Percentiles rank a stretch among this genome's conserved stretches.
These are phyloP conservation scores for Brettanomyces nanus DNA, from an alignment of 805 yeast genomes.

Conservation along the genomic window DNA sequence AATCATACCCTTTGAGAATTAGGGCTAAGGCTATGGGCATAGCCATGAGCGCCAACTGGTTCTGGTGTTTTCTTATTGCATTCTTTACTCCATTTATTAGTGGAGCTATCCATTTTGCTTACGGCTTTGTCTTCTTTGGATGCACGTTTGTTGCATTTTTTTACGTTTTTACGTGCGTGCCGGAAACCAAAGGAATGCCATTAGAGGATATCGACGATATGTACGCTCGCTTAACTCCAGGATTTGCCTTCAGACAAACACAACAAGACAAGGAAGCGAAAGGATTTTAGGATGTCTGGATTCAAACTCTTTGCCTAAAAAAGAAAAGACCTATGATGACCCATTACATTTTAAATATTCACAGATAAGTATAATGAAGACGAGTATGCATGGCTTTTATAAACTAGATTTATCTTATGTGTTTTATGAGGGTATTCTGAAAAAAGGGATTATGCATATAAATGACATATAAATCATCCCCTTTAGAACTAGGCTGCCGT, in stretches of 20 bases:
- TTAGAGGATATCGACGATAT: constrained; percentile 51
- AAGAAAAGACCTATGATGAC: no score
- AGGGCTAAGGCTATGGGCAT: constrained; percentile 56
- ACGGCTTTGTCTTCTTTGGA: constrained; percentile 50
- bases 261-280: no score
- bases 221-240: constrained; percentile 30
- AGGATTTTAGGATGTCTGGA: no score
- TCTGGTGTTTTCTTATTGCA: constrained; percentile 46
- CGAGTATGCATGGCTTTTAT: no score
- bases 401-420: no score
- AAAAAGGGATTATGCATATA: no score
- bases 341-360: no score
- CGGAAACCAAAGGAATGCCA: constrained; percentile 48
- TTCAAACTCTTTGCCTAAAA: no score
- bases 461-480: no score
- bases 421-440: no score
- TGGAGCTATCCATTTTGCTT: constrained; percentile 44
- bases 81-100: constrained; percentile 53
- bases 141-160: constrained; percentile 43
- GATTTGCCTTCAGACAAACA: constrained; percentile 18
- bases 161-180: constrained; percentile 45
- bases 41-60: constrained; percentile 60
- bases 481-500: no score
- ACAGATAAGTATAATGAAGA: no score
- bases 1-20: constrained; percentile 59